Percentiles rank a stretch among this genome's conserved stretches.
These are phyloP conservation scores for Rutidosis leptorrhynchoides DNA, from an alignment of 129 eudicot genomes.

Conservation along the genomic window DNA sequence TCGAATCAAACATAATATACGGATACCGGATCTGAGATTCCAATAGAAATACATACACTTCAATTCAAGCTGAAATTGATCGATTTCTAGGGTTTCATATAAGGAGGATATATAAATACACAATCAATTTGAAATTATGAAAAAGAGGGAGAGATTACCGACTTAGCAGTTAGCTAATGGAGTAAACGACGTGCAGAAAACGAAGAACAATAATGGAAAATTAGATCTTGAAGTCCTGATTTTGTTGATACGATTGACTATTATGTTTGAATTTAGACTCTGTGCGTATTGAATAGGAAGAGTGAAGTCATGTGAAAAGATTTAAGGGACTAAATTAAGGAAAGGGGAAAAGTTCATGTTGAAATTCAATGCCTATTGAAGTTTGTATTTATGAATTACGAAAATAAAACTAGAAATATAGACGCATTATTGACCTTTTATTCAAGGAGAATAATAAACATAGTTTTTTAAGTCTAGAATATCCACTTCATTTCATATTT, in stretches of 20 bases:
- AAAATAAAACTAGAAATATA: too few species aligned
- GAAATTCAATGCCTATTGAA: not conserved
- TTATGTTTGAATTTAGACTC: not conserved
- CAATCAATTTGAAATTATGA: not conserved
- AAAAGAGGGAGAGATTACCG: not conserved
- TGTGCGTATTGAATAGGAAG: not conserved
- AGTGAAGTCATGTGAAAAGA: constrained; percentile 14
- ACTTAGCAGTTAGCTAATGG: not conserved
- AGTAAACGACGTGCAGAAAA: not conserved
- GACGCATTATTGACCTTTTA: too few species aligned
- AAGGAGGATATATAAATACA: not conserved
- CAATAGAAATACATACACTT: not conserved
- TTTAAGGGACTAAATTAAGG: not conserved
- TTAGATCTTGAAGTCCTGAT: not conserved
- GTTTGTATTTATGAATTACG: not conserved
- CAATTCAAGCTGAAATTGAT: not conserved
- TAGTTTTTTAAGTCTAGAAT: too few species aligned
- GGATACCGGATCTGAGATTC: not conserved
- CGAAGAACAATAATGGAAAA: not conserved
- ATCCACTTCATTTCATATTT: too few species aligned
- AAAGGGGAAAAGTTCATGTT: not conserved
- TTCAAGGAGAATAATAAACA: too few species aligned
- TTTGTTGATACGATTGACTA: not conserved
- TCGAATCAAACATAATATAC: not conserved
- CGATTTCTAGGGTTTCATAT: not conserved